Evolutionary conservation across 495 filamentous ascomycete species (phyloP), one percentile per base, ranked within the genome.

Genomic region (Apiosordaria backusii): DNA sequence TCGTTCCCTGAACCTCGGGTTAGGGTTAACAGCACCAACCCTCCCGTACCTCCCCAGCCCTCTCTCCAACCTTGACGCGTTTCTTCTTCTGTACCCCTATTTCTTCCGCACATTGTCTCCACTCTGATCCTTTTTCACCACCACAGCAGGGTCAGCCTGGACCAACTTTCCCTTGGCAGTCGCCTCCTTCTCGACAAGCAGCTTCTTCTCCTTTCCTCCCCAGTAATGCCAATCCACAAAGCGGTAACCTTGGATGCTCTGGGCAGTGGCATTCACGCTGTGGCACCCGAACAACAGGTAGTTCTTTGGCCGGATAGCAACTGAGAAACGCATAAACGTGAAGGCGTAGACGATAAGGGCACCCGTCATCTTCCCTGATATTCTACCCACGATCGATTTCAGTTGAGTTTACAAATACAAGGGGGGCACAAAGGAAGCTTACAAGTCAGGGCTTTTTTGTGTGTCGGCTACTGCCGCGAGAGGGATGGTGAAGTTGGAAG

Each of bases 401-500:
- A 50, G 40, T 16, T n/a, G n/a, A n/a, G n/a, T 16, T 50, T 5
- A 50, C n/a, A 5, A 60, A 60, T 67, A 54, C 58, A 55, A 19
- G 66, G 45, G 40, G 6, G 40, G 6, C 40, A 50, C 7, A 16
- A 16, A 16, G 6, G 16, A 61, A 53, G 79, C 88, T 66, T 84
- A 97, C 93, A 97, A 87, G 68, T 96, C 93, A 70, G 93, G 90
- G 72, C 92, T 91, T 77, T 97, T 97, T 70, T 90, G 87, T 57
- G 91, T 93, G 73, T 97, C 93, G 81, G 95, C 85, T 60, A 97
- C 87, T 27, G 93, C 93, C 19, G 93, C 93, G 68, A 97, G 79
- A 50, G 93, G 93, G 77, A 97, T 97, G 80, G 91, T 93, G 77
- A 96, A 97, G 82, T 97, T 97, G 69, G 91, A 95, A 67, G 84